Conservation (phyloP, 2,329 filamentous ascomycete species). For the Fusarium xylarioides region DNA sequence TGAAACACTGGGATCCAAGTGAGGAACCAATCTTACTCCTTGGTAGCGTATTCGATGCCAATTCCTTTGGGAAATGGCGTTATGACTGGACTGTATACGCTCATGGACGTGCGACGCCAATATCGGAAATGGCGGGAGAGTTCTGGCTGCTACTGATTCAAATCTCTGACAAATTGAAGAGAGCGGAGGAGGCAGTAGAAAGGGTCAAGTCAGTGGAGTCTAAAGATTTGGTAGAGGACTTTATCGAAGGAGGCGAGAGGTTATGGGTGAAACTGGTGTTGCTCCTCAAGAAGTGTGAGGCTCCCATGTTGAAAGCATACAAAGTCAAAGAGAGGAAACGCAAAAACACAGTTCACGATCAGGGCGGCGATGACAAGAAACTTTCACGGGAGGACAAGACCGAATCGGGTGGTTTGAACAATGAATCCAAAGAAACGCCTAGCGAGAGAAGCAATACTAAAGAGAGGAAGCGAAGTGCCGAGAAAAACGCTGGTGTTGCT, state of each 20-base stretch:
- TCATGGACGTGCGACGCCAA: rapidly evolving
- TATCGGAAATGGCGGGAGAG: neutral
- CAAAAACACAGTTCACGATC: rapidly evolving
- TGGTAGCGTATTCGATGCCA: neutral
- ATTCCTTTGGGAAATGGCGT: neutral
- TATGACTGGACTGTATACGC: neutral
- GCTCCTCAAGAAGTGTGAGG: neutral
- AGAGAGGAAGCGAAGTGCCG: rapidly evolving
- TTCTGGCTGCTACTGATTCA: rapidly evolving
- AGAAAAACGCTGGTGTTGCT: neutral
- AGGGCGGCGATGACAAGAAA: rapidly evolving
- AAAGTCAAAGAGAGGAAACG: rapidly evolving
- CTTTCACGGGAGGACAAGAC: rapidly evolving
- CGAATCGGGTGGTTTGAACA: rapidly evolving
- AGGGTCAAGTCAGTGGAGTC: neutral
- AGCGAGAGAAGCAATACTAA: rapidly evolving
- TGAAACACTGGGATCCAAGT: neutral
- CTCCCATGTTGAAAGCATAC: neutral
- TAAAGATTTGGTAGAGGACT: rapidly evolving
- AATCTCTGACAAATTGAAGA: neutral
- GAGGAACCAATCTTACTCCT: neutral
- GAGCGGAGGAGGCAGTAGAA: rapidly evolving
- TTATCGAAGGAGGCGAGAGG: rapidly evolving
- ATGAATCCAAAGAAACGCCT: rapidly evolving
- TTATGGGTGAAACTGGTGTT: rapidly evolving